These are phyloP conservation scores for Shiraia bambusicola DNA, from an alignment of 2,329 filamentous ascomycete species.

Conservation along the genomic window DNA sequence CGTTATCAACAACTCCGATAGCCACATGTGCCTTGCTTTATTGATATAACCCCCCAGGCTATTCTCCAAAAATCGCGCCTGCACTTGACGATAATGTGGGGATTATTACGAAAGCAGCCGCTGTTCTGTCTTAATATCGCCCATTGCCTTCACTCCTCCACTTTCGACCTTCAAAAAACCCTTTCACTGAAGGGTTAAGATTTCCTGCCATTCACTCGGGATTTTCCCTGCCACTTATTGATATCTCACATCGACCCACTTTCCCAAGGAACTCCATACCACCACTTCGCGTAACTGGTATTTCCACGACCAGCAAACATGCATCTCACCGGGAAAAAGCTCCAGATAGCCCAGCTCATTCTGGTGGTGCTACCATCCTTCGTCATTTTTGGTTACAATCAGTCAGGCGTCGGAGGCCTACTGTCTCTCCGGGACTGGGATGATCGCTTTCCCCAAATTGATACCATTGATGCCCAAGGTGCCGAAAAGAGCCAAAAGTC, in stretches of 20 bases:
- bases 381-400: constrained; percentile 56
- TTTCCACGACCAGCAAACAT: constrained; percentile 14
- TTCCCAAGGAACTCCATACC: too few relatives aligned
- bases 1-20: too few relatives aligned
- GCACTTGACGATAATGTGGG: too few relatives aligned
- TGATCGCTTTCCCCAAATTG: constrained; percentile 52
- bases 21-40: too few relatives aligned
- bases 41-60: too few relatives aligned
- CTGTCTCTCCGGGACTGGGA: constrained; percentile 45
- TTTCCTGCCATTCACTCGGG: background rate
- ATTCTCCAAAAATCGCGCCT: too few relatives aligned
- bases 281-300: too few relatives aligned
- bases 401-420: constrained; percentile 54
- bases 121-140: too few relatives aligned
- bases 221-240: background rate
- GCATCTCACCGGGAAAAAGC: constrained; percentile 26
- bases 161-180: too few relatives aligned
- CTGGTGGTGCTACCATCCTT: constrained; percentile 47
- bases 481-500: constrained; percentile 48
- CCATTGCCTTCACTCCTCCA: too few relatives aligned
- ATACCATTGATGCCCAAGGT: constrained; percentile 50
- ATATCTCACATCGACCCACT: background rate
- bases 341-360: constrained; percentile 37
- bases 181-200: background rate
- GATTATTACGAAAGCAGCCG: too few relatives aligned